Base-by-base conservation (phyloP, 2,329 filamentous ascomycete genomes). In the Nothopassalora personata region DNA sequence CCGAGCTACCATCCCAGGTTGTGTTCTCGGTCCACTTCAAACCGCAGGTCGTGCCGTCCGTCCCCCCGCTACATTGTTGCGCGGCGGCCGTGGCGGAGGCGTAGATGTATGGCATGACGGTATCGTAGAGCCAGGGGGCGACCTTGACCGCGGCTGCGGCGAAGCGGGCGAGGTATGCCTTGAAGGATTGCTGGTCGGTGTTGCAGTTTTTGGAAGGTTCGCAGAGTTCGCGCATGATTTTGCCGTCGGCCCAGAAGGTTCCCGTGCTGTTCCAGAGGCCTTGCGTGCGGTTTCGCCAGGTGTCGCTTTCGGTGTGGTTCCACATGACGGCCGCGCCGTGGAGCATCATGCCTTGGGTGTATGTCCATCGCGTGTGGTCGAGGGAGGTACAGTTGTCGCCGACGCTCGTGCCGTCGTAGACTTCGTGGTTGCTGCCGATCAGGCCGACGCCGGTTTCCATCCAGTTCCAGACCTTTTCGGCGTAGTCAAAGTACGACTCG, bases 401-500 rank as follows among this genome's bases (percentile, higher is more conserved):
- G 59, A 78, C 76, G 53, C 76, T 74, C 34, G 75, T 74, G 57
- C 79, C 79, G 57, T 81, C 79, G 61, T 71, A 80, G 68, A 78
- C 76, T 61, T 78, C 72, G 67, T 73, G 78, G 10, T 68, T 61
- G 80, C 79, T 53, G 61, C 83, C 81, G 63, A 90, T 81, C 58
- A 90, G 76, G 15, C 82, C 81, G 6, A 85, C 73, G 1, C 73
- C 72, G 3, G 60, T 13, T 11, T 62, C 53, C 51, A 70, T 67
- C 74, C 74, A 76, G 15, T 72, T 62, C 67, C 68, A 76, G 28
- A 64, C 59, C 56, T 67, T 71, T 53, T 76, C 73, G 1, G 82
- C 82, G 87, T 87, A 90, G 66, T 90, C 81, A 75, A 78, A 60
- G 64, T 89, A 90, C 0, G 83, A 87, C 60, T 71, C 53, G 58